Evolutionary conservation across 768 basidiomycete genomes (phyloP), one percentile per base, ranked within the genome.

Genomic region (Boletellus sp.): DNA sequence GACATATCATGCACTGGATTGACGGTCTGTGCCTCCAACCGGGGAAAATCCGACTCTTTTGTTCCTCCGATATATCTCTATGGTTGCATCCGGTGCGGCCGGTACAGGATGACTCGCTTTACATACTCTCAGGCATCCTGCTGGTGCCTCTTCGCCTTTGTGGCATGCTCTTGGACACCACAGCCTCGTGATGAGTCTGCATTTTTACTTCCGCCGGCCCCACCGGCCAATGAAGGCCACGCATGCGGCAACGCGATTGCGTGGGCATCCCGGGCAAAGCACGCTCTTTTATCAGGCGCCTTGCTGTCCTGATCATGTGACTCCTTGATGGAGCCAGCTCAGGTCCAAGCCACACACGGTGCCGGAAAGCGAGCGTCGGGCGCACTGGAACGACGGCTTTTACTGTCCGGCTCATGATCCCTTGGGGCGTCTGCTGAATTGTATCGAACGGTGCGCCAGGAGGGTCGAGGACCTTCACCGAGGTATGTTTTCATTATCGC

Each of bases 111-210:
- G 28, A 11, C 3, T 16, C 16, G 26, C 23, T 57, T 65, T 48
- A 49, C 44, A 49, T 42, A 42, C 45, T 40, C 53, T 63, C 58
- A 28, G 63, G 23, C 24, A 40, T 44, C 45, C 51, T 56, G 54
- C 53, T 48, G 23, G 47, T 38, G 64, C 64, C 45, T 63, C 55
- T 43, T 42, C 48, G 51, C 52, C 63, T 60, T 64, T 54, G 63
- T 64, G 63, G 63, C 63, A 64, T 64, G 13, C 64, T 55, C 64
- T 56, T 6, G 64, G 61, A 63, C 33, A 54, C 22, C 62, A 66
- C 64, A 65, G 63, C 63, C 53, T 51, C 45, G n/a, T n/a, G 20
- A 43, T 47, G 7, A n/a, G 17, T 17, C 58, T 39, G 15, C 19
- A 47, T 58, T 45, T 58, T 45, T 34, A 37, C 46, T 38, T 31